These are phyloP conservation scores for Thinopyrum elongatum DNA, from an alignment of 176 grass and related monocot genomes.

Conservation along the genomic window DNA sequence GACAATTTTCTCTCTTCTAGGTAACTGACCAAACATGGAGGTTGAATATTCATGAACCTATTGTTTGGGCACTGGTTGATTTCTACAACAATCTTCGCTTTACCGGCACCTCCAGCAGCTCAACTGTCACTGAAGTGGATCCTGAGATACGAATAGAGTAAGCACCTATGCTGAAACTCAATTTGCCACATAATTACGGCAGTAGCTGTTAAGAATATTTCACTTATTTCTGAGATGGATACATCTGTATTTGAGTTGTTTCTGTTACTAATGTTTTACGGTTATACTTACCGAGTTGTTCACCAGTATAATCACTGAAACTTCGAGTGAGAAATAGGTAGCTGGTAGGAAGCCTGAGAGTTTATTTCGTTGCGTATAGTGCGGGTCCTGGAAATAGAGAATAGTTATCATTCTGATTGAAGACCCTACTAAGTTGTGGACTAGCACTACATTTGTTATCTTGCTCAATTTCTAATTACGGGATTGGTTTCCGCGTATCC, in stretches of 20 bases:
- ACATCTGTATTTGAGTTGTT: slow-evolving; percentile 27
- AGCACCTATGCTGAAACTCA: slow-evolving; percentile 23
- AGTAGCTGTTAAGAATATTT: background rate
- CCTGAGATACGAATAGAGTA: slow-evolving; percentile 96
- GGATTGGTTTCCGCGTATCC: background rate
- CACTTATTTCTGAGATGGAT: background rate
- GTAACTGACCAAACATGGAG: slow-evolving; percentile 86
- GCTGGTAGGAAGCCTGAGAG: too few species aligned
- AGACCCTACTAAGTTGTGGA: background rate
- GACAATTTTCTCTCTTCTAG: slow-evolving; percentile 40
- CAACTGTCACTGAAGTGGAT: slow-evolving; percentile 82
- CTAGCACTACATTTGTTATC: background rate
- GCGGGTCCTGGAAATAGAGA: too few species aligned
- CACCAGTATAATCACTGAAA: slow-evolving; percentile 4
- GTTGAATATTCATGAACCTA: slow-evolving; percentile 96
- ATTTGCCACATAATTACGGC: background rate
- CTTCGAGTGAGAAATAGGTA: background rate
- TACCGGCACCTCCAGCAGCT: slow-evolving; percentile 48
- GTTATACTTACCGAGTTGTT: background rate
- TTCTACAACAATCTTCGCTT: slow-evolving; percentile 85
- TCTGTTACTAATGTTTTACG: background rate
- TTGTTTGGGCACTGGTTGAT: slow-evolving; percentile 93
- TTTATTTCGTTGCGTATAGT: too few species aligned
- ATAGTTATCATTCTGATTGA: too few species aligned
- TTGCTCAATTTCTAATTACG: background rate